phyloP scores from a whole-genome alignment of 2,329 filamentous ascomycete genomes.

The Alternaria ventricosa region DNA sequence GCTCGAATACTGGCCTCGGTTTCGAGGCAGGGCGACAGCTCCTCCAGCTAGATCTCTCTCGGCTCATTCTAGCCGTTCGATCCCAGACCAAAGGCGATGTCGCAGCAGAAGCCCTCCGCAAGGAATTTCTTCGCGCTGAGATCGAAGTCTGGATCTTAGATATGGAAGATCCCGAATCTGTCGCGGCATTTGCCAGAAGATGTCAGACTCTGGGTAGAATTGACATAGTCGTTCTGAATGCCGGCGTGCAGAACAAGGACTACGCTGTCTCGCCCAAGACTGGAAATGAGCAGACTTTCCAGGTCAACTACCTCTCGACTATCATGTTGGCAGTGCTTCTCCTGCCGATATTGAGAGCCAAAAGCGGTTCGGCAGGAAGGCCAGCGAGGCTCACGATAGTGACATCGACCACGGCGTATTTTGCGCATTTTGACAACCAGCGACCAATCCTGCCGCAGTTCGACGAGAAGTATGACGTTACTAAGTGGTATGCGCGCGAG shows the following conservation, averaged over 20 bases:
- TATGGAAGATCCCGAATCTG: conserved; percentile 29
- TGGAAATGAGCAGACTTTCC: conserved; percentile 51
- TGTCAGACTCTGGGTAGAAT: conserved; percentile 17
- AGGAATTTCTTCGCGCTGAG: conserved; percentile 11
- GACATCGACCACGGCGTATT: conserved; percentile 3
- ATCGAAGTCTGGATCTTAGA: conserved; percentile 40
- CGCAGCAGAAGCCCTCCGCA: conserved; percentile 23
- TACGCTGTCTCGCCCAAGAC: conserved; percentile 13
- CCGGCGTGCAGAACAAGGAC: conserved; percentile 28
- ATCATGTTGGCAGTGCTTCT: conserved; percentile 59
- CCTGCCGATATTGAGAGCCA: conserved; percentile 36
- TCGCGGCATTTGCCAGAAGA: conserved; percentile 25
- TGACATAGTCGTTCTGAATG: conserved; percentile 46
- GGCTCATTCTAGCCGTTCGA: conserved; percentile 42
- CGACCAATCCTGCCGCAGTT: conserved; percentile 3
- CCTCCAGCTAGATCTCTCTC: conserved; percentile 17
- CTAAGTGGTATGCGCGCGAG: conserved; percentile 22
- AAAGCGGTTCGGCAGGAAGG: neutral
- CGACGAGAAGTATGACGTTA: conserved; percentile 8
- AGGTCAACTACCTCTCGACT: conserved; percentile 64
- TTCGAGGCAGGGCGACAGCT: conserved; percentile 32
- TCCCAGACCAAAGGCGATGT: conserved; percentile 33
- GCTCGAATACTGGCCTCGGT: conserved; percentile 41
- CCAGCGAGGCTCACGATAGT: conserved; percentile 4
- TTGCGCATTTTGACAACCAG: neutral